These are phyloP conservation scores for Trifolium fragiferum DNA, from an alignment of 306 rosid species.

Conservation along the genomic window DNA sequence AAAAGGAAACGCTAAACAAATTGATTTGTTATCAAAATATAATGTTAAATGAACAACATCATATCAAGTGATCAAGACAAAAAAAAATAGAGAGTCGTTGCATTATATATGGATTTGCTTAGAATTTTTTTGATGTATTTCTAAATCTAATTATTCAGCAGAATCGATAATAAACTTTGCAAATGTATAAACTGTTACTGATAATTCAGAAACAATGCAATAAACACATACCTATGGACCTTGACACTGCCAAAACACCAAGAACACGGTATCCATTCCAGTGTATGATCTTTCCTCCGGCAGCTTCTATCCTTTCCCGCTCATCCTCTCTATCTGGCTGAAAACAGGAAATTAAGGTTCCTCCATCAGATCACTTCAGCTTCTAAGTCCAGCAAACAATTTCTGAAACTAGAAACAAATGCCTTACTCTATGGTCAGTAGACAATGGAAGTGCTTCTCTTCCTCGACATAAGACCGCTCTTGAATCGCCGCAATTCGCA, in stretches of 20 bases:
- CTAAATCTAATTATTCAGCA: background rate
- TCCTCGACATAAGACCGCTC: conserved; percentile 77
- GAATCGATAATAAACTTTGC: background rate
- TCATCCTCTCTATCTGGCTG: conserved; percentile 86
- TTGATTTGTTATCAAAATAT: background rate
- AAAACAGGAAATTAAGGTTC: conserved; percentile 32
- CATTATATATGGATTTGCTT: background rate
- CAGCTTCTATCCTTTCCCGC: conserved; percentile 71
- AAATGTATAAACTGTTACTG: background rate
- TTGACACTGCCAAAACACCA: conserved; percentile 86
- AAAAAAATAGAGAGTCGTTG: no score
- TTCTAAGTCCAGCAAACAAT: conserved; percentile 29
- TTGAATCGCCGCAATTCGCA: conserved; percentile 84
- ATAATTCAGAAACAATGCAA: conserved; percentile 27
- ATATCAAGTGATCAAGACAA: conserved; percentile 4
- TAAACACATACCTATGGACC: conserved; percentile 70
- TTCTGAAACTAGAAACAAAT: conserved; percentile 24
- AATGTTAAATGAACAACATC: background rate
- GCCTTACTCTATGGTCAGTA: conserved; percentile 74
- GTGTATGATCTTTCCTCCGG: conserved; percentile 82
- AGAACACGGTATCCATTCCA: conserved; percentile 81
- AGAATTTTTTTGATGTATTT: background rate
- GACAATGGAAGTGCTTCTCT: conserved; percentile 70
- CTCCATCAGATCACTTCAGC: conserved; percentile 32
- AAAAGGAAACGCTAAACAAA: background rate